Evolutionary conservation across 768 basidiomycete genomes (phyloP).

Genomic region (Hericium rajendrae): DNA sequence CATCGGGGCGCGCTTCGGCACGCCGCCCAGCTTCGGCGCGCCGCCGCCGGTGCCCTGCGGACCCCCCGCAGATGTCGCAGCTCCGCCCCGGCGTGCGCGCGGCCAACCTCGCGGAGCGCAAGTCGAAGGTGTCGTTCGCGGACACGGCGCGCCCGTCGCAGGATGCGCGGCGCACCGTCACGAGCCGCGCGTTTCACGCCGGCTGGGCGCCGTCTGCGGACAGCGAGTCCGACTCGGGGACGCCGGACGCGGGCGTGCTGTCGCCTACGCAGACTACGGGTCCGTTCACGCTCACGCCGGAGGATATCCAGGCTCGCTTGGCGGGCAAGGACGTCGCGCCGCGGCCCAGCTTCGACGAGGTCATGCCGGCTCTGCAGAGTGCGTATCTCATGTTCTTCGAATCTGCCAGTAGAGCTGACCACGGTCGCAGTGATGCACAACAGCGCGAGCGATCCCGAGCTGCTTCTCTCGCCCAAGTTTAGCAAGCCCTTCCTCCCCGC

Average conservation of each 20-base stretch:
- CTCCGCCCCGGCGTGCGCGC: conserved; percentile 48
- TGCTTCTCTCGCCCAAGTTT: conserved; percentile 28
- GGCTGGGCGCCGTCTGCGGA: conserved; percentile 35
- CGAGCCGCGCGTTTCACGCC: conserved; percentile 34
- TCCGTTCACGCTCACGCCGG: conserved; percentile 37
- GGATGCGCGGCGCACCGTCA: conserved; percentile 32
- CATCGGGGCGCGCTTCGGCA: conserved; percentile 25
- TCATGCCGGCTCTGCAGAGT: conserved; percentile 64
- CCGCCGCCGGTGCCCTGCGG: neutral
- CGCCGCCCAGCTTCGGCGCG: neutral
- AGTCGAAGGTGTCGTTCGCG: conserved; percentile 63
- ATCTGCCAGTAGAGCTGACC: neutral
- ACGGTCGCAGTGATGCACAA: conserved; percentile 53
- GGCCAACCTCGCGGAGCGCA: conserved; percentile 29
- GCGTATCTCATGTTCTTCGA: conserved; percentile 21
- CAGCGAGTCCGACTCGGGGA: conserved; percentile 16
- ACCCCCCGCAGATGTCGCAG: conserved; percentile 27
- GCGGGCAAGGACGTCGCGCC: conserved; percentile 24
- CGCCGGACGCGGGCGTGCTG: conserved; percentile 17
- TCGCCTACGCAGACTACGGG: conserved; percentile 38
- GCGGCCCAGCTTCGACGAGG: conserved; percentile 40
- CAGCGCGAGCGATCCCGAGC: conserved; percentile 36
- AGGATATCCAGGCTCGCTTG: conserved; percentile 53
- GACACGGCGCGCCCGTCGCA: conserved; percentile 41
- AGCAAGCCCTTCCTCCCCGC: conserved; percentile 15